These are phyloP conservation scores for Amylostereum chailletii DNA, from an alignment of 1,284 basidiomycete genomes.

Conservation along the genomic window DNA sequence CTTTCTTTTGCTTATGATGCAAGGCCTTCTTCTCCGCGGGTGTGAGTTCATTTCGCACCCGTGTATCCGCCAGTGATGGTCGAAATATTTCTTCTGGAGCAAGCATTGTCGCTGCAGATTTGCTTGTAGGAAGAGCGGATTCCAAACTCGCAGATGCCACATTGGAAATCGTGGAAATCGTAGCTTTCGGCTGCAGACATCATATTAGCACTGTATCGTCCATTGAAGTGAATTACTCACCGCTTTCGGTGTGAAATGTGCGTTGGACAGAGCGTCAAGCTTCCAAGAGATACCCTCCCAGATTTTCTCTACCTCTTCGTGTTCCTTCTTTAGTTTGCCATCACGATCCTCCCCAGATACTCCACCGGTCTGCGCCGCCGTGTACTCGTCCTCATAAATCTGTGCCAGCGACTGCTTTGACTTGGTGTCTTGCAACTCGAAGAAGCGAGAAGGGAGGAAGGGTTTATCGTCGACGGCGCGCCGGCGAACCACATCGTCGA, in stretches of 20 bases:
- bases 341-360: conserved; percentile 70
- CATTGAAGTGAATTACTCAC: conserved; percentile 33
- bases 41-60: conserved; percentile 74
- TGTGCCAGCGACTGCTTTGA: conserved; percentile 87
- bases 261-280: conserved; percentile 89
- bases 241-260: conserved; percentile 93
- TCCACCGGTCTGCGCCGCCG: conserved; percentile 52
- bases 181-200: conserved; percentile 73
- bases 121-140: conserved; percentile 81
- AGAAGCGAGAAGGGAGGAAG: conserved; percentile 84
- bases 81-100: conserved; percentile 92
- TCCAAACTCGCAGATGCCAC: conserved; percentile 83
- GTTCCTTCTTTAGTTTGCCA: conserved; percentile 83
- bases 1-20: conserved; percentile 68
- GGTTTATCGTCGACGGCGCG: conserved; percentile 75
- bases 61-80: conserved; percentile 43
- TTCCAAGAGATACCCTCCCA: conserved; percentile 88
- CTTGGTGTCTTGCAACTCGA: conserved; percentile 87
- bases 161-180: conserved; percentile 83
- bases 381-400: conserved; percentile 93
- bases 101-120: conserved; percentile 72
- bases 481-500: conserved; percentile 87
- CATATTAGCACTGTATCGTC: conserved; percentile 4
- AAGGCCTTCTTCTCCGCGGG: conserved; percentile 76
- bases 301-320: conserved; percentile 73